Percentiles rank a stretch among this genome's conserved stretches.
Evolutionary conservation across 1,284 basidiomycete genomes (phyloP).

Genomic region (Ceratobasidium sp.): DNA sequence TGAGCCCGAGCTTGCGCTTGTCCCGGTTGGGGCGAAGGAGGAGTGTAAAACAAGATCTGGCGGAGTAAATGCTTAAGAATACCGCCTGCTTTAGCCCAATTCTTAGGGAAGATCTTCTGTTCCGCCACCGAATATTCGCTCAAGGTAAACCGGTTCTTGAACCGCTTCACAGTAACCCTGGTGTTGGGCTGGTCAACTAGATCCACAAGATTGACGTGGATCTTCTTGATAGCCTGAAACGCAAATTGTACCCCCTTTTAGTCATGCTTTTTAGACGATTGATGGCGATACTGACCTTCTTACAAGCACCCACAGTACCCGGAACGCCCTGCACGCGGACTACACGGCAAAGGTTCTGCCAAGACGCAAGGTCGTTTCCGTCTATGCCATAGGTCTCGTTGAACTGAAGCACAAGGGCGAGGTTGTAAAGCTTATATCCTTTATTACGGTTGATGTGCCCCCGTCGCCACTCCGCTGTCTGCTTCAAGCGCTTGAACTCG

Average conservation of each 20-base stretch:
- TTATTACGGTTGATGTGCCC: slow-evolving; percentile 50
- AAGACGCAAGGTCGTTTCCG: slow-evolving; percentile 3
- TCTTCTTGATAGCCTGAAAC: background rate
- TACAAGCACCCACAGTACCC: background rate
- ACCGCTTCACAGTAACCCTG: background rate
- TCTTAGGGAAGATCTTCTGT: background rate
- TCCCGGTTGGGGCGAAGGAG: background rate
- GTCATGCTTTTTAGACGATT: no score
- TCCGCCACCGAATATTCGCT: background rate
- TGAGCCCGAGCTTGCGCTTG: slow-evolving; percentile 11
- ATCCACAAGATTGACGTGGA: slow-evolving; percentile 20
- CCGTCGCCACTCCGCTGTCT: slow-evolving; percentile 55
- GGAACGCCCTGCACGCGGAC: background rate
- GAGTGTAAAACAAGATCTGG: background rate
- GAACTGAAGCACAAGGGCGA: slow-evolving; percentile 20
- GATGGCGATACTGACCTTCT: background rate
- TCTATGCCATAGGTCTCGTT: slow-evolving; percentile 24
- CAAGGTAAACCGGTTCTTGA: background rate
- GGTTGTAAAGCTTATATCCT: background rate
- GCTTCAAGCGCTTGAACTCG: slow-evolving; percentile 49
- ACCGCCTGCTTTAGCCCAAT: slow-evolving; percentile 10
- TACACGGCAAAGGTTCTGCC: slow-evolving; percentile 25
- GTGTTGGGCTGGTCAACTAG: slow-evolving; percentile 12
- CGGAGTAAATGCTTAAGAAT: slow-evolving; percentile 14
- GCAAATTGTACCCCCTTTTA: no score